A percentile compares a stretch with the other conserved stretches of the same genome.
phyloP scores from a whole-genome alignment of 345 rosid genomes.

The Adansonia digitata region DNA sequence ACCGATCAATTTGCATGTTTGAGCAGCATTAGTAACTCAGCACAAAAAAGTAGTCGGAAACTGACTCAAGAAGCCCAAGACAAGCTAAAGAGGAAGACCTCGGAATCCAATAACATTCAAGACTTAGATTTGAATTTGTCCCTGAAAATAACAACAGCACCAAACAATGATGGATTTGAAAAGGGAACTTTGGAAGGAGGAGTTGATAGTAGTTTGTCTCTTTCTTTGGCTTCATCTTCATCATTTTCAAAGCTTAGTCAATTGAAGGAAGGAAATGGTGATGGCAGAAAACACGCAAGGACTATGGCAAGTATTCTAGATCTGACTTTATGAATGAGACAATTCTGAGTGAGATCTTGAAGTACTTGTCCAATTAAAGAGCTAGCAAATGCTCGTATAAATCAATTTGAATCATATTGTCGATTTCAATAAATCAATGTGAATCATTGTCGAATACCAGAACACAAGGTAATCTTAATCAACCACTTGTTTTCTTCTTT shows the following conservation, averaged over 20 bases:
- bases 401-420: neutral
- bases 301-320: constrained; percentile 61
- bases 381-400: neutral
- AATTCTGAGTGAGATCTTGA: constrained; percentile 70
- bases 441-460: constrained; percentile 1
- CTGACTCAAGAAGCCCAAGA: constrained; percentile 21
- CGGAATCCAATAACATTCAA: constrained; percentile 19
- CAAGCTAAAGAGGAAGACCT: constrained; percentile 38
- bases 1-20: constrained; percentile 13
- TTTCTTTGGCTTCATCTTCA: constrained; percentile 57
- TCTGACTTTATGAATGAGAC: constrained; percentile 78
- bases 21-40: neutral
- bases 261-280: neutral
- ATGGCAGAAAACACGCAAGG: constrained; percentile 23
- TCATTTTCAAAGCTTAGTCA: constrained; percentile 36
- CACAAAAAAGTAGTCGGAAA: constrained; percentile 4
- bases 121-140: constrained; percentile 67
- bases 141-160: constrained; percentile 31
- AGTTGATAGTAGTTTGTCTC: constrained; percentile 45
- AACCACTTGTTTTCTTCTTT: neutral
- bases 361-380: constrained; percentile 40
- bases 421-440: neutral
- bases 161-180: constrained; percentile 17
- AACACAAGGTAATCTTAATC: neutral
- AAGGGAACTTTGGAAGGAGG: constrained; percentile 15